Percentiles rank a stretch among this genome's conserved stretches.
phyloP scores from a whole-genome alignment of 2,329 filamentous ascomycete species.

The Parafenestella ontariensis region DNA sequence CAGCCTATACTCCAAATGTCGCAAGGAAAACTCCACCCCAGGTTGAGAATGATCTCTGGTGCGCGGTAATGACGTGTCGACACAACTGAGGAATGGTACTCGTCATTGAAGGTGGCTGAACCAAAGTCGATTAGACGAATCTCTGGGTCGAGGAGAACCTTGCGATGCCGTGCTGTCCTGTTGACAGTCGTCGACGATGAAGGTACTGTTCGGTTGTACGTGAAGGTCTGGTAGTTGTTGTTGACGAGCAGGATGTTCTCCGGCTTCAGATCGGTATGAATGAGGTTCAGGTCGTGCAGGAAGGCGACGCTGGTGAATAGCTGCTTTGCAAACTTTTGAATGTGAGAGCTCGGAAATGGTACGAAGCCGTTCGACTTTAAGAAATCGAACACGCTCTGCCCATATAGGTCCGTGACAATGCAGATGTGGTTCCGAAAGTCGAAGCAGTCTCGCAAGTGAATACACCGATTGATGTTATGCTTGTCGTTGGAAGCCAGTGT shows the following conservation, averaged over 20 bases:
- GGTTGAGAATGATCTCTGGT: constrained; percentile 71
- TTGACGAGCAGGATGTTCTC: constrained; percentile 72
- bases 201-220: constrained; percentile 71
- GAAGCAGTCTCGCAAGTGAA: constrained; percentile 95
- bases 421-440: constrained; percentile 98
- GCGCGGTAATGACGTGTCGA: constrained; percentile 72
- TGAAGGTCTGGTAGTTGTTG: constrained; percentile 71
- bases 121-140: constrained; percentile 73
- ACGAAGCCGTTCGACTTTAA: constrained; percentile 94
- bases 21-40: constrained; percentile 72
- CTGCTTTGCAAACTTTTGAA: constrained; percentile 94
- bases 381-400: constrained; percentile 98
- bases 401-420: constrained; percentile 77
- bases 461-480: constrained; percentile 93
- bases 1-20: constrained; percentile 75
- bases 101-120: constrained; percentile 71
- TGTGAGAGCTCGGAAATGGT: constrained; percentile 97
- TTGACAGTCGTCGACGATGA: constrained; percentile 66
- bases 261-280: constrained; percentile 82
- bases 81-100: constrained; percentile 72
- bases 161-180: constrained; percentile 66
- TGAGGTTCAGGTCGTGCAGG: constrained; percentile 94
- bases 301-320: constrained; percentile 98
- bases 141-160: constrained; percentile 69
- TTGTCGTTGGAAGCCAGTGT: constrained; percentile 91